Evolutionary conservation across 139 green algal species (phyloP).

Genomic region (Haematococcus lacustris): DNA sequence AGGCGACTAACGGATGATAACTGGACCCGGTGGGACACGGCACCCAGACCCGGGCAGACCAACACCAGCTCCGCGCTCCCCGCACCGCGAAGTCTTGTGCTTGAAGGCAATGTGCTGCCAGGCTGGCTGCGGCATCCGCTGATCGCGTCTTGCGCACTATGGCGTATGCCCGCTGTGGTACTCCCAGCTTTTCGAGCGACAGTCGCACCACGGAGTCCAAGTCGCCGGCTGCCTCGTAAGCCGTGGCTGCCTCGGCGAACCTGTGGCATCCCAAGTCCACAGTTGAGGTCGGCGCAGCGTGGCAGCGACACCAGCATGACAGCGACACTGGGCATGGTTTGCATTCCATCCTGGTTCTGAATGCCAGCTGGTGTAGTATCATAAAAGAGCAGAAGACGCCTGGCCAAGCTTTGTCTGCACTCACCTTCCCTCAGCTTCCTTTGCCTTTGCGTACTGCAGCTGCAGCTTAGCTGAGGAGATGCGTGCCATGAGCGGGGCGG

Average conservation of each 20-base stretch:
- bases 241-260: constrained; percentile 27
- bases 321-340: too few relatives aligned
- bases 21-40: too few relatives aligned
- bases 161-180: constrained; percentile 52
- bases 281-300: too few relatives aligned
- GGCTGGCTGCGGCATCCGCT: constrained; percentile 34
- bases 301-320: too few relatives aligned
- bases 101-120: constrained; percentile 45
- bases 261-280: too few relatives aligned
- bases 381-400: too few relatives aligned
- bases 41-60: too few relatives aligned
- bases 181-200: constrained; percentile 55
- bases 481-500: constrained; percentile 60
- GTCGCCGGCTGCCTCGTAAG: constrained; percentile 62
- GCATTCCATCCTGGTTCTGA: too few relatives aligned
- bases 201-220: constrained; percentile 56
- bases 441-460: constrained; percentile 66
- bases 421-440: constrained; percentile 67
- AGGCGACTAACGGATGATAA: too few relatives aligned
- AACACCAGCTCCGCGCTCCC: too few relatives aligned
- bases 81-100: constrained; percentile 36
- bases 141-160: constrained; percentile 51
- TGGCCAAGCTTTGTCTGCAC: too few relatives aligned
- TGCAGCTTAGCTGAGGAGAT: constrained; percentile 59
- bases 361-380: too few relatives aligned